phyloP scores from a whole-genome alignment of 192 early-diverging fungal species.

The Backusella luteola region DNA sequence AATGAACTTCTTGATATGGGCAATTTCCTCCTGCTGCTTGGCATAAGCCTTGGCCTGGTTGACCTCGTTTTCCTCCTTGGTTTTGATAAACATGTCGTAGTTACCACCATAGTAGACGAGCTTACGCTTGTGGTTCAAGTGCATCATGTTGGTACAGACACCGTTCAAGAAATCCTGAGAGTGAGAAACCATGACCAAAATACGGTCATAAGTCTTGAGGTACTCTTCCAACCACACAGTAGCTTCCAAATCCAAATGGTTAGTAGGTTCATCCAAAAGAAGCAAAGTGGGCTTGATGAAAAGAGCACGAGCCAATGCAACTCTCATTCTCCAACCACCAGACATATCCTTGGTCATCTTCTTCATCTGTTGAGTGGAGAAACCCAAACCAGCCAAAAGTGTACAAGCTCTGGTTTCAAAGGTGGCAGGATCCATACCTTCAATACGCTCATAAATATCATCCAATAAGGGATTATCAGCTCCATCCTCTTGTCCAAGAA shows the following conservation, averaged over 20 bases:
- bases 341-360: constrained; percentile 95
- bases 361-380: constrained; percentile 83
- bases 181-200: constrained; percentile 80
- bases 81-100: constrained; percentile 96
- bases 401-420: constrained; percentile 92
- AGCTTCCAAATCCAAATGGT: constrained; percentile 75
- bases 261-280: constrained; percentile 51
- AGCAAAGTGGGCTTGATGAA: constrained; percentile 74
- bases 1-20: constrained; percentile 98
- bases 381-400: constrained; percentile 94
- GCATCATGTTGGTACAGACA: constrained; percentile 90
- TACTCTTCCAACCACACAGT: constrained; percentile 73
- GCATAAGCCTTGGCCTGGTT: constrained; percentile 99
- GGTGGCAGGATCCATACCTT: constrained; percentile 86
- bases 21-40: constrained; percentile 99
- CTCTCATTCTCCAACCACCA: constrained; percentile 99
- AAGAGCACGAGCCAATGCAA: constrained; percentile 92
- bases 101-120: constrained; percentile 96
- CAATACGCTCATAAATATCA: constrained; percentile 96
- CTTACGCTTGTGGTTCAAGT: constrained; percentile 88
- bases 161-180: constrained; percentile 73
- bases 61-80: constrained; percentile 90
- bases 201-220: constrained; percentile 71
- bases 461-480: constrained; percentile 88
- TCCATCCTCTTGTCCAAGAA: constrained; percentile 74